Percentiles rank a stretch among this genome's conserved stretches.
These are phyloP conservation scores for Panaeolus papilionaceus DNA, from an alignment of 768 basidiomycete genomes.

Conservation along the genomic window DNA sequence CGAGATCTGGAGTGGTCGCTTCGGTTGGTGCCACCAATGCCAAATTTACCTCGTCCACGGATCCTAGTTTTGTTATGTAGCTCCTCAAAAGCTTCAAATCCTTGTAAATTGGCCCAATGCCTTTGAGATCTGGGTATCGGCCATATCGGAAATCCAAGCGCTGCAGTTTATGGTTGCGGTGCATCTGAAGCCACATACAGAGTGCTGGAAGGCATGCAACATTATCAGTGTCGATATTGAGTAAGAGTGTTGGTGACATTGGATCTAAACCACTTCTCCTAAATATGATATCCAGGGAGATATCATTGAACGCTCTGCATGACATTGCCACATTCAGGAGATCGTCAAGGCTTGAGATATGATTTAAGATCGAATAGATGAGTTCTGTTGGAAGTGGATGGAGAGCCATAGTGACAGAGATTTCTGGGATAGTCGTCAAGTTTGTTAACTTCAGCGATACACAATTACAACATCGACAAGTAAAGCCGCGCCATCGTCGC, in stretches of 20 bases:
- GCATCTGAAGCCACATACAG: neutral
- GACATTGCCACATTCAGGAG: slow-evolving; percentile 1
- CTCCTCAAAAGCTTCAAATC: neutral
- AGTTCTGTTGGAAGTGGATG: neutral
- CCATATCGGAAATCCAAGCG: slow-evolving; percentile 5
- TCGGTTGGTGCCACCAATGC: neutral
- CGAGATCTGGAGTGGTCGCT: neutral
- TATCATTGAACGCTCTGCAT: neutral
- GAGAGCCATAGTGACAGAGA: neutral
- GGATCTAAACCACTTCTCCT: neutral
- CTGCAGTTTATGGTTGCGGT: neutral
- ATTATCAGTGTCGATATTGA: neutral
- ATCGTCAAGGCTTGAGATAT: neutral
- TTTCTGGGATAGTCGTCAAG: neutral
- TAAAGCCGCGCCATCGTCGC: neutral
- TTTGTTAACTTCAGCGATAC: neutral
- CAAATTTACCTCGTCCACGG: neutral
- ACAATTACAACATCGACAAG: no score
- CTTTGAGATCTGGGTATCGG: neutral
- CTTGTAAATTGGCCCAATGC: neutral
- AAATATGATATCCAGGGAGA: neutral
- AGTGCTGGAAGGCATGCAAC: neutral
- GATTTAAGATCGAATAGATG: slow-evolving; percentile 1
- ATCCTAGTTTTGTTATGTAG: neutral
- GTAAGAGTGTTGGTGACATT: neutral